Evolutionary conservation across 164 flowering plant species (phyloP).

Genomic region (Vitis riparia): DNA sequence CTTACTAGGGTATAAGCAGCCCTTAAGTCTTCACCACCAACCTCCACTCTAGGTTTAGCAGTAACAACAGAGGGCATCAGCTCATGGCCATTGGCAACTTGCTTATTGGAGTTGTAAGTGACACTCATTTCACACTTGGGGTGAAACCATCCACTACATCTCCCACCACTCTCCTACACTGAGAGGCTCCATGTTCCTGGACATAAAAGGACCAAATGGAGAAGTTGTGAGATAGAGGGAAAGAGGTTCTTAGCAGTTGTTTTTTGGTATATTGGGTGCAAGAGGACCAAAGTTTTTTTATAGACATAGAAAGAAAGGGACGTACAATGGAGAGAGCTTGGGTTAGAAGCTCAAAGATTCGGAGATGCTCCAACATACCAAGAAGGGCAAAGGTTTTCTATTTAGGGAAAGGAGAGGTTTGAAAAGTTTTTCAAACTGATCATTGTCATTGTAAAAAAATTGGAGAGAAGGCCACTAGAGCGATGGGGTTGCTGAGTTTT

Average conservation of each 20-base stretch:
- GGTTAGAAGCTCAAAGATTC: conserved; percentile 21
- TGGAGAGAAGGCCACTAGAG: conserved; percentile 1
- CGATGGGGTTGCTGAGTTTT: conserved; percentile 6
- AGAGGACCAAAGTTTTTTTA: conserved; percentile 18
- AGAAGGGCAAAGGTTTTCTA: not conserved
- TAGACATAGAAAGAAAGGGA: conserved; percentile 20
- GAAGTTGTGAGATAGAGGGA: conserved; percentile 9
- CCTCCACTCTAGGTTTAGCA: conserved; percentile 56
- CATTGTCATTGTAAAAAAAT: not conserved
- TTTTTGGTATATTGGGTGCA: not conserved
- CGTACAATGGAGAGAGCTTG: conserved; percentile 3
- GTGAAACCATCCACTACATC: conserved; percentile 68
- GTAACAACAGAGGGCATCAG: conserved; percentile 55
- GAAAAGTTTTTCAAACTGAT: not conserved
- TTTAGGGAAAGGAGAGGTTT: conserved; percentile 17
- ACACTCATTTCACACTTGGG: conserved; percentile 65
- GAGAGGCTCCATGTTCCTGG: conserved; percentile 44
- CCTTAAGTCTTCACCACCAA: conserved; percentile 71
- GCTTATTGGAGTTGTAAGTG: conserved; percentile 47
- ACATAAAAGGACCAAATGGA: conserved; percentile 18
- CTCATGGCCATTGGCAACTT: conserved; percentile 69
- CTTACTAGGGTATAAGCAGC: conserved; percentile 66
- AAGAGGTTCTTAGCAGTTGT: not conserved
- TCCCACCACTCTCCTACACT: conserved; percentile 63
- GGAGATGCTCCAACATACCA: conserved; percentile 4